phyloP scores from a whole-genome alignment of 2,329 filamentous ascomycete species.

The Neofusicoccum kwambonambiense region DNA sequence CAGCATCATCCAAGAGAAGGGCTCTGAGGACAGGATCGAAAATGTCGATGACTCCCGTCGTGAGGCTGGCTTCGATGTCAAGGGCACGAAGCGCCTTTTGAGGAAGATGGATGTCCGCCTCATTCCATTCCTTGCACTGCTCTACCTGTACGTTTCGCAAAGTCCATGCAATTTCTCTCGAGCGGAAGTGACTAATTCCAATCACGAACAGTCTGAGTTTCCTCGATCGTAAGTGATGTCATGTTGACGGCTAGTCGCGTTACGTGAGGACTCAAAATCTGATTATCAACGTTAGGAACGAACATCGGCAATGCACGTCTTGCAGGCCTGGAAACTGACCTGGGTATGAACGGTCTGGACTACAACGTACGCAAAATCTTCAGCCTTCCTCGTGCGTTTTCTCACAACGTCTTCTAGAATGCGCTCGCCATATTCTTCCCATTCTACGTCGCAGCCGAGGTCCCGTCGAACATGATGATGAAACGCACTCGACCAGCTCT shows the following conservation, averaged over 20 bases:
- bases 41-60: neutral
- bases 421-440: slow-evolving; percentile 64
- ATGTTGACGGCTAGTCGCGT: too few species aligned
- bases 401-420: slow-evolving; percentile 35
- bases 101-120: slow-evolving; percentile 56
- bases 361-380: slow-evolving; percentile 26
- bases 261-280: neutral
- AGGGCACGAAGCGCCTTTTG: slow-evolving; percentile 51
- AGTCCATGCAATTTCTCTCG: neutral
- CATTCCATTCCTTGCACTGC: slow-evolving; percentile 59
- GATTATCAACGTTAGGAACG: slow-evolving; percentile 25
- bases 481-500: slow-evolving; percentile 55
- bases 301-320: slow-evolving; percentile 49
- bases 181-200: neutral
- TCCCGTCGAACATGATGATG: slow-evolving; percentile 60
- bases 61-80: slow-evolving; percentile 34
- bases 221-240: slow-evolving; percentile 40
- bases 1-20: slow-evolving; percentile 1
- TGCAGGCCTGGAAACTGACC: slow-evolving; percentile 37
- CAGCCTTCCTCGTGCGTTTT: slow-evolving; percentile 31
- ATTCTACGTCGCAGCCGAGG: slow-evolving; percentile 47
- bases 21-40: slow-evolving; percentile 4
- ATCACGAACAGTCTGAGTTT: slow-evolving; percentile 45
- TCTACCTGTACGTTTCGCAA: slow-evolving; percentile 50
- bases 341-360: slow-evolving; percentile 34